Percentiles rank a stretch among this genome's conserved stretches.
These are phyloP conservation scores for Fusarium palustre DNA, from an alignment of 2,329 filamentous ascomycete species.

Conservation along the genomic window DNA sequence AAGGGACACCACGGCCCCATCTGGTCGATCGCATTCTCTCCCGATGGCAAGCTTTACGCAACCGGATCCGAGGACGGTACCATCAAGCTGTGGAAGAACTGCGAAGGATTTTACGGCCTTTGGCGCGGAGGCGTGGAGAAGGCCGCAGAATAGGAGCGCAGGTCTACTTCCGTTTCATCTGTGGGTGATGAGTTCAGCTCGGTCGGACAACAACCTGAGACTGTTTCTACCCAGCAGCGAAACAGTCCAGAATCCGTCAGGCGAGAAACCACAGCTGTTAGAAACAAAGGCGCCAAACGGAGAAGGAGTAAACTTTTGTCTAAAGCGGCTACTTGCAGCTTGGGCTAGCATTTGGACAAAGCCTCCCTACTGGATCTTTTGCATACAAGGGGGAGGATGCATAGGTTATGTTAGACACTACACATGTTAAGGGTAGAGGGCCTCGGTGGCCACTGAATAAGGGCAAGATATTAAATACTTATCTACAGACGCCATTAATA, in stretches of 20 bases:
- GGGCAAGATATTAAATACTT: constrained; percentile 17
- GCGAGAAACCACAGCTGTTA: not conserved
- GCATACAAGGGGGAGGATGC: not conserved
- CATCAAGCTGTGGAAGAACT: constrained; percentile 89
- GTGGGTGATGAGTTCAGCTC: constrained; percentile 36
- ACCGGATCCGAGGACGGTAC: constrained; percentile 98
- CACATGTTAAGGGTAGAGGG: constrained; percentile 26
- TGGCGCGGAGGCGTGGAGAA: constrained; percentile 66
- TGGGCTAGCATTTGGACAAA: not conserved
- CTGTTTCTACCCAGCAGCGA: constrained; percentile 20
- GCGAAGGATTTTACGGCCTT: constrained; percentile 72
- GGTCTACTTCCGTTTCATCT: constrained; percentile 31
- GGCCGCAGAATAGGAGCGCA: constrained; percentile 53
- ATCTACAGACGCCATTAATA: constrained; percentile 30
- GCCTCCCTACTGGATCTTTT: not conserved
- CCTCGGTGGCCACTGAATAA: constrained; percentile 26
- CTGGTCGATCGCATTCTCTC: constrained; percentile 95
- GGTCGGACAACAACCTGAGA: not conserved
- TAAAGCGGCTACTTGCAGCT: not conserved
- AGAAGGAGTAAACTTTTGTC: not conserved
- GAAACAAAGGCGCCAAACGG: not conserved
- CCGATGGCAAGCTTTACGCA: constrained; percentile 94
- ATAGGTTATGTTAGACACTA: constrained; percentile 35
- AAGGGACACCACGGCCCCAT: constrained; percentile 98
- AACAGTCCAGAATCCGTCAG: constrained; percentile 24